These are phyloP conservation scores for Phytopythium boreale DNA, from an alignment of 352 stramenopile species.

Conservation along the genomic window DNA sequence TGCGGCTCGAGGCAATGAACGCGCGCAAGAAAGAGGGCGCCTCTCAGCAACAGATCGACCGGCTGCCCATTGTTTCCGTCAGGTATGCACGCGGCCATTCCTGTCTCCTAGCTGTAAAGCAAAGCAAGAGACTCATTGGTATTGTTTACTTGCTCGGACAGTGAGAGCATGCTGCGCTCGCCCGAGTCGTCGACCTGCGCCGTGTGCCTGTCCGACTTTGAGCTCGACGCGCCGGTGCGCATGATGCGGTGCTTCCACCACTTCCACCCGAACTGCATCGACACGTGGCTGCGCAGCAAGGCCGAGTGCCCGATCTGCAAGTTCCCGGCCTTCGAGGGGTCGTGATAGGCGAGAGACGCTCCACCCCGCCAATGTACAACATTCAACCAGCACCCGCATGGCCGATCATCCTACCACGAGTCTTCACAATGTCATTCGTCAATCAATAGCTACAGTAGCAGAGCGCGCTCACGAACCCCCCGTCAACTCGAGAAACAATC, in stretches of 20 bases:
- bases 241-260: constrained; percentile 81
- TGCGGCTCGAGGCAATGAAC: constrained; percentile 63
- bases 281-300: constrained; percentile 71
- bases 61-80: constrained; percentile 51
- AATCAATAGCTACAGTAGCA: no score
- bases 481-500: no score
- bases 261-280: constrained; percentile 75
- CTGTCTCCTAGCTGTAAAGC: not conserved
- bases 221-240: constrained; percentile 35
- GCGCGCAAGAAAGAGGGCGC: constrained; percentile 50
- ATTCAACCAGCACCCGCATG: no score
- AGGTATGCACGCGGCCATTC: constrained; percentile 39
- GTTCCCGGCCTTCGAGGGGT: constrained; percentile 57
- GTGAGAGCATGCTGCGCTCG: constrained; percentile 54
- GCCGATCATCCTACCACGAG: no score
- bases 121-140: not conserved
- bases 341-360: not conserved
- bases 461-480: not conserved
- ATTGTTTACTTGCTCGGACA: constrained; percentile 10
- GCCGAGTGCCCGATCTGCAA: constrained; percentile 79
- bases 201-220: constrained; percentile 62
- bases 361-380: no score
- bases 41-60: constrained; percentile 48
- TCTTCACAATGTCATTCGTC: no score
- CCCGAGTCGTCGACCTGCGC: constrained; percentile 52